phyloP scores from a whole-genome alignment of 495 filamentous ascomycete species.

The Hyphodiscus hymeniophilus region DNA sequence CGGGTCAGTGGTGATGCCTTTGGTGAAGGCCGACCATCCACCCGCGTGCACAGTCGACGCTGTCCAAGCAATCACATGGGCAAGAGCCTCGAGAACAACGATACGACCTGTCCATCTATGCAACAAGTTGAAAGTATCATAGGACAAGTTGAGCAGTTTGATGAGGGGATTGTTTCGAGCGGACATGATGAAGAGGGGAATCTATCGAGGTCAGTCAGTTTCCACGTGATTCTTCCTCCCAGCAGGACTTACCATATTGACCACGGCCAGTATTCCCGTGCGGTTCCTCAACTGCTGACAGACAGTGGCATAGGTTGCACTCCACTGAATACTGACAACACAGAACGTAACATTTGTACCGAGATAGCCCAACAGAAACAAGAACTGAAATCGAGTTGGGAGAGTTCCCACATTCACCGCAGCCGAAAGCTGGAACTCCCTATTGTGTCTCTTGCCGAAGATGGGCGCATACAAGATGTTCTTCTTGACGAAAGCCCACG shows the following conservation, averaged over 20 bases:
- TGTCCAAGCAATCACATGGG: conserved; percentile 48
- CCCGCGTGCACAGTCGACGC: conserved; percentile 21
- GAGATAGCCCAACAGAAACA: conserved; percentile 66
- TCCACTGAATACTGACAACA: conserved; percentile 59
- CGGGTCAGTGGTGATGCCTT: conserved; percentile 23
- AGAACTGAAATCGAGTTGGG: conserved; percentile 74
- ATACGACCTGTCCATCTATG: conserved; percentile 76
- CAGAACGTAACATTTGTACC: conserved; percentile 74
- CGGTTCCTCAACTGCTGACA: conserved; percentile 71
- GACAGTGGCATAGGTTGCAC: conserved; percentile 37
- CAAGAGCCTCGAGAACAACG: conserved; percentile 54
- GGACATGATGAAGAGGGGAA: conserved; percentile 49
- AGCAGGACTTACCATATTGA: conserved; percentile 57
- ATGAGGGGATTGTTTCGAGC: conserved; percentile 55
- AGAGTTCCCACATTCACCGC: conserved; percentile 87
- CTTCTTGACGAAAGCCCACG: conserved; percentile 68
- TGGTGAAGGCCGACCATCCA: conserved; percentile 38
- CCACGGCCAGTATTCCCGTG: conserved; percentile 68
- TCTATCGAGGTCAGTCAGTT: conserved; percentile 33
- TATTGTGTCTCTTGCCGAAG: conserved; percentile 75
- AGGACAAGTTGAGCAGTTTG: conserved; percentile 55
- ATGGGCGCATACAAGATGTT: conserved; percentile 78
- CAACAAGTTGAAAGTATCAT: conserved; percentile 71
- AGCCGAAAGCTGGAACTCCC: conserved; percentile 75
- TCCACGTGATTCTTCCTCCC: not conserved